Evolutionary conservation across 306 rosid genomes (phyloP).

Genomic region (Mimosa bimucronata): DNA sequence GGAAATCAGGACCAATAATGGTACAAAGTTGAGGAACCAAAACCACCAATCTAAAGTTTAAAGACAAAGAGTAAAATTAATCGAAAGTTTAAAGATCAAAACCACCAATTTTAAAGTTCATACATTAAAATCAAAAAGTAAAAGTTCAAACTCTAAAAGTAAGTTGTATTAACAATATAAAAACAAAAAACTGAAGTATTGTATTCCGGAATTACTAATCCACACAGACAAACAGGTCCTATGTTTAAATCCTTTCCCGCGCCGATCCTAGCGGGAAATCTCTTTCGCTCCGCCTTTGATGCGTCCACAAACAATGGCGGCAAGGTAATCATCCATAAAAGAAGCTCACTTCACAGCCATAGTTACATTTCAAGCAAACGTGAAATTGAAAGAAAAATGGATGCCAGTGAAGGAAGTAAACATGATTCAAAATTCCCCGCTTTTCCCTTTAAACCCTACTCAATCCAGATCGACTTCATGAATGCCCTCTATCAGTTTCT

Average conservation of each 20-base stretch:
- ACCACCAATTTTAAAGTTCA: too few relatives aligned
- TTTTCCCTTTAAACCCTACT: conserved; percentile 81
- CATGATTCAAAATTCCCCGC: conserved; percentile 53
- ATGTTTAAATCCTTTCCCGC: conserved; percentile 13
- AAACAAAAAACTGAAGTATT: too few relatives aligned
- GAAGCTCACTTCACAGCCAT: not conserved
- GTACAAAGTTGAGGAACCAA: too few relatives aligned
- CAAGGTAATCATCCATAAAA: not conserved
- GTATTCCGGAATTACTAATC: not conserved
- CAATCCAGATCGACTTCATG: conserved; percentile 91
- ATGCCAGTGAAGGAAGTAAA: conserved; percentile 34
- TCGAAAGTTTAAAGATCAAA: too few relatives aligned
- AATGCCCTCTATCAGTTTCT: conserved; percentile 75
- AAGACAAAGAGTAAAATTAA: too few relatives aligned
- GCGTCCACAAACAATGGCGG: not conserved
- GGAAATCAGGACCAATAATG: too few relatives aligned
- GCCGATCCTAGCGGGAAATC: not conserved
- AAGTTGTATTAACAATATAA: too few relatives aligned
- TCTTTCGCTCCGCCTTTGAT: not conserved
- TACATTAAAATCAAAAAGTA: too few relatives aligned
- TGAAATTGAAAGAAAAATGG: conserved; percentile 32
- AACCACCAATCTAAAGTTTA: too few relatives aligned
- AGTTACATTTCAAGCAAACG: not conserved
- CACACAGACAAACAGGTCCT: conserved; percentile 2
- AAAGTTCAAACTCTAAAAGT: too few relatives aligned